Evolutionary conservation across 2,329 filamentous ascomycete species (phyloP), one percentile per base, ranked within the genome.

Genomic region (Basipetospora chlamydospora): DNA sequence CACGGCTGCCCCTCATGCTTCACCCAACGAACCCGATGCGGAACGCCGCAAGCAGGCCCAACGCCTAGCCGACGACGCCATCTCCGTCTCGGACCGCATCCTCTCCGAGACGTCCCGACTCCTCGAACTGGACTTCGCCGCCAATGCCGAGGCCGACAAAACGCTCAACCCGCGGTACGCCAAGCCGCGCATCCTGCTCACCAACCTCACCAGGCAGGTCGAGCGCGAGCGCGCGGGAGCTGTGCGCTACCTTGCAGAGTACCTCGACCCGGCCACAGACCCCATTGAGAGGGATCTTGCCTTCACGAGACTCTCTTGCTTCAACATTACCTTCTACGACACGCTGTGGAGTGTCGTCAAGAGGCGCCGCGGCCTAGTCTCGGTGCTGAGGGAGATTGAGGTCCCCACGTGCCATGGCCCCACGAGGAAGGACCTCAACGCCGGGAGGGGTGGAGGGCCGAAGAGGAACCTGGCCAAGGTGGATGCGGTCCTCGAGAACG

Each of bases 401-500:
- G 30, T 39, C n/a, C n/a, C 28, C 18, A n/a, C 31, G 18, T 26
- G 17, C 13, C 26, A 16, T 9, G 20, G 20, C 13, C 29, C 36
- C 11, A 12, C 26, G 11, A 28, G 18, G 17, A 33, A 34, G 8
- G 22, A 23, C 11, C 6, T 23, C 11, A 6, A 6, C 6, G 6
- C 22, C 22, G 22, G 22, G 6, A 11, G 22, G 6, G 11, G 22
- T 6, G 22, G 6, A 6, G 26, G 31, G 12, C 10, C 28, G 20
- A 32, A 26, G 15, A 17, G 33, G 13, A 39, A 39, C 17, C 21
- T 32, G 15, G 33, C 33, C 10, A 36, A 31, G 15, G 33, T 39
- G 13, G 38, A 39, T 21, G 38, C 33, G 18, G 52, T 60, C 23
- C 55, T 60, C 15, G 47, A 54, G 7, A 49, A 46, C n/a, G 56